phyloP scores from a whole-genome alignment of 2,329 filamentous ascomycete genomes.

The Zymoseptoria brevis region DNA sequence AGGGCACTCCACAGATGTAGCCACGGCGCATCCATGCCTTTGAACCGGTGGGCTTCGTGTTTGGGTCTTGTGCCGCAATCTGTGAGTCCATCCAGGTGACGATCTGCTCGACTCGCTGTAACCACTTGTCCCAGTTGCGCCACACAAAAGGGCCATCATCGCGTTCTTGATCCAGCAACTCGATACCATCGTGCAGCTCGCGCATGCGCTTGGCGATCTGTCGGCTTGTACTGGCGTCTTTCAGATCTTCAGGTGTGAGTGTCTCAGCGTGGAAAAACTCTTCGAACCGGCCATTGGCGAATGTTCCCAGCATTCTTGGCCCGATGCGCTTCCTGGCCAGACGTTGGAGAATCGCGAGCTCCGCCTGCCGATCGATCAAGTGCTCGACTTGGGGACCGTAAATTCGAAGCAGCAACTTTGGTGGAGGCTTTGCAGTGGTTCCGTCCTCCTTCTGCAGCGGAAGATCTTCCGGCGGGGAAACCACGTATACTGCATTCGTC shows the following conservation, averaged over 20 bases:
- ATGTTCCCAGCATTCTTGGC: conserved; percentile 81
- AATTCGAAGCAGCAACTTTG: conserved; percentile 78
- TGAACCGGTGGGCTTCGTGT: conserved; percentile 32
- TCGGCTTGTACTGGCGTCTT: conserved; percentile 72
- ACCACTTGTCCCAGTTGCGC: conserved; percentile 93
- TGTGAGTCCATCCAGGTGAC: conserved; percentile 54
- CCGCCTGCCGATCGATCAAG: conserved; percentile 85
- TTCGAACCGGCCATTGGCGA: conserved; percentile 91
- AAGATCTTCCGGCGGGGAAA: conserved; percentile 66
- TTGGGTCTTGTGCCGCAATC: conserved; percentile 41
- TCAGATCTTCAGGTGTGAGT: conserved; percentile 67
- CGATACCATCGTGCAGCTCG: conserved; percentile 88
- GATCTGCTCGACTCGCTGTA: conserved; percentile 57
- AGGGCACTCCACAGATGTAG: conserved; percentile 77
- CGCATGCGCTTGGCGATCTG: conserved; percentile 97
- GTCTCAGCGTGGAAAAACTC: conserved; percentile 83
- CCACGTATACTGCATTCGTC: conserved; percentile 94
- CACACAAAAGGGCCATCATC: conserved; percentile 75
- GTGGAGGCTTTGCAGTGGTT: conserved; percentile 41
- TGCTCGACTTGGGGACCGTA: conserved; percentile 95
- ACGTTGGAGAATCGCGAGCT: conserved; percentile 76
- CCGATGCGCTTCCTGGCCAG: conserved; percentile 89
- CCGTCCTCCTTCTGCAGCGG: conserved; percentile 33
- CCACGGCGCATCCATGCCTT: conserved; percentile 62
- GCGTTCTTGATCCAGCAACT: conserved; percentile 70